Percentiles rank a stretch among this genome's conserved stretches.
Evolutionary conservation across 306 rosid genomes (phyloP).

Genomic region (Trichosanthes cucumerina): DNA sequence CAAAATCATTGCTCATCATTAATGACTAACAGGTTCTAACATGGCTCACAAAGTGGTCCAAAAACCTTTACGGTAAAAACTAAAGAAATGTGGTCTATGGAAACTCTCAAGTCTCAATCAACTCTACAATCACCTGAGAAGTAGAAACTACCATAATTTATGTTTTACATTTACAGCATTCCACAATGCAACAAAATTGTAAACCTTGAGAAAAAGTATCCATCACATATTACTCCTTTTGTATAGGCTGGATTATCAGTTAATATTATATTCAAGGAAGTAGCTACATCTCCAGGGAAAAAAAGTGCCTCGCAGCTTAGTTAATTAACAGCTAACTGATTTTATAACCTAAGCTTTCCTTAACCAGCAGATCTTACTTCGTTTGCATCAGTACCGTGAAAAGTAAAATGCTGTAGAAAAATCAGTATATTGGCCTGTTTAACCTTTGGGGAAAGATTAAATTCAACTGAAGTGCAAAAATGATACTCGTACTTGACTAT

Average conservation of each 20-base stretch:
- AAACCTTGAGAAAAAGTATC: not conserved
- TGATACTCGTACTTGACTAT: not conserved
- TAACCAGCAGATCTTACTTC: not conserved
- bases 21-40: not conserved
- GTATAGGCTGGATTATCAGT: not conserved
- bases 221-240: not conserved
- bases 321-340: too few relatives aligned
- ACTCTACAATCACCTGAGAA: not conserved
- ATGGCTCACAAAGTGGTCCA: not conserved
- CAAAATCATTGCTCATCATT: not conserved
- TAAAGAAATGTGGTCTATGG: not conserved
- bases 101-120: not conserved
- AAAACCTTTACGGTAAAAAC: not conserved
- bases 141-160: not conserved
- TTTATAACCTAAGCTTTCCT: not conserved
- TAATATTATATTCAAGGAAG: not conserved
- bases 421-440: not conserved
- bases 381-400: not conserved
- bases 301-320: not conserved
- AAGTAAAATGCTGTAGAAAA: not conserved
- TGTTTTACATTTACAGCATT: not conserved
- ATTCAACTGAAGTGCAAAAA: not conserved
- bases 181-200: not conserved
- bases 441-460: not conserved
- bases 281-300: not conserved